A percentile compares a stretch with the other conserved stretches of the same genome.
Conservation (phyloP, 2,329 filamentous ascomycete genomes). For the Aureobasidium namibiae region DNA sequence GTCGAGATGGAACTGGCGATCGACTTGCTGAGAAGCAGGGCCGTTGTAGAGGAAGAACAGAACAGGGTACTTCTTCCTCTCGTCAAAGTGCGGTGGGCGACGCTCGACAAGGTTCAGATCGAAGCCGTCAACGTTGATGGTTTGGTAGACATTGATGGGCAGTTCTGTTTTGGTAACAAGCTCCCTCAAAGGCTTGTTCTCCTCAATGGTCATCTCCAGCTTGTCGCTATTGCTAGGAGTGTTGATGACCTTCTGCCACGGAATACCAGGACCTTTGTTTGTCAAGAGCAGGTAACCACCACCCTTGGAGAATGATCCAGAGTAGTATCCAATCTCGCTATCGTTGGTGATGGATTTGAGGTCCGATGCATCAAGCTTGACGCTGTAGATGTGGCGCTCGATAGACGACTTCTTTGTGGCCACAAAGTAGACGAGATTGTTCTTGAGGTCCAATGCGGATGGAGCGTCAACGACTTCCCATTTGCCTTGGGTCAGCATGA, state of each 20-base stretch:
- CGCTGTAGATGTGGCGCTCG: slow-evolving; percentile 85
- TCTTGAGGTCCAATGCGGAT: slow-evolving; percentile 72
- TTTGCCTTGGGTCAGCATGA: slow-evolving; percentile 75
- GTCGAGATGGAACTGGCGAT: slow-evolving; percentile 71
- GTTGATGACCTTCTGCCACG: slow-evolving; percentile 83
- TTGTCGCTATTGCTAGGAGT: slow-evolving; percentile 60
- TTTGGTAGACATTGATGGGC: slow-evolving; percentile 74
- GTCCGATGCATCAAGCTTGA: slow-evolving; percentile 68
- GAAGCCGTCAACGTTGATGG: slow-evolving; percentile 73
- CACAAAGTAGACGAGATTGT: slow-evolving; percentile 85
- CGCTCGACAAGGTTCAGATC: slow-evolving; percentile 70
- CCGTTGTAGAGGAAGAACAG: slow-evolving; percentile 94
- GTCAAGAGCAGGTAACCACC: slow-evolving; percentile 77
- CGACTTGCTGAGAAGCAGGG: slow-evolving; percentile 82
- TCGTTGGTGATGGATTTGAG: slow-evolving; percentile 68
- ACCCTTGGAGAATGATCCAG: slow-evolving; percentile 72
- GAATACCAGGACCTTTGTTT: slow-evolving; percentile 76
- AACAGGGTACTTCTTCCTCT: slow-evolving; percentile 80
- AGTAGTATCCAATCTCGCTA: slow-evolving; percentile 67
- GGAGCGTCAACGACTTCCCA: slow-evolving; percentile 91
- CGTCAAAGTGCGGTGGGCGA: slow-evolving; percentile 79
- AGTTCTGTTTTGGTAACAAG: slow-evolving; percentile 70
- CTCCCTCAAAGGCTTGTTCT: slow-evolving; percentile 63
- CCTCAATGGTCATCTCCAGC: slow-evolving; percentile 66
- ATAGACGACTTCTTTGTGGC: slow-evolving; percentile 80